These are phyloP conservation scores for Cryomyces antarcticus DNA, from an alignment of 495 filamentous ascomycete genomes.

Conservation along the genomic window DNA sequence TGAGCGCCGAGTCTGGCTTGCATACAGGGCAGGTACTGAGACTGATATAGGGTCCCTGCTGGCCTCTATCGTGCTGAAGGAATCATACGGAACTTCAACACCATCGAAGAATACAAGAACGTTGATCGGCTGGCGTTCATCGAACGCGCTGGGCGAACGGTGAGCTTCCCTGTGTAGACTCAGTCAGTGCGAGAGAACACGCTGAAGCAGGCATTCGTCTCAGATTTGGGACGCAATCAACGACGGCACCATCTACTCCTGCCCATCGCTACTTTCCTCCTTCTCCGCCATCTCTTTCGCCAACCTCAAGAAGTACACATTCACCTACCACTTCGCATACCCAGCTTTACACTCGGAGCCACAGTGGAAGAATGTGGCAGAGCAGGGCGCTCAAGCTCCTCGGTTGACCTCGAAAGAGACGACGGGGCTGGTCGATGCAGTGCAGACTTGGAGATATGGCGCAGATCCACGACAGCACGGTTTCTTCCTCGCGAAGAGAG, in stretches of 20 bases:
- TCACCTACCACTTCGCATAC: constrained; percentile 88
- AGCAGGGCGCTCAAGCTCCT: constrained; percentile 14
- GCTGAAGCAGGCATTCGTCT: constrained; percentile 1
- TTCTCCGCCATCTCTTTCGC: constrained; percentile 86
- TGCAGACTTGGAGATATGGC: constrained; percentile 69
- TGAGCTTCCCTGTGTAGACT: constrained; percentile 19
- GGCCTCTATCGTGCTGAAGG: constrained; percentile 71
- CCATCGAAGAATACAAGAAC: constrained; percentile 76
- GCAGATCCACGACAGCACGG: constrained; percentile 69
- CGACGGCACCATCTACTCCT: constrained; percentile 87
- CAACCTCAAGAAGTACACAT: constrained; percentile 87
- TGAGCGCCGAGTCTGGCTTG: no score
- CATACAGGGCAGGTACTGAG: no score
- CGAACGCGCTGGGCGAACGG: constrained; percentile 51
- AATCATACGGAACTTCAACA: constrained; percentile 89
- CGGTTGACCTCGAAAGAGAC: constrained; percentile 45
- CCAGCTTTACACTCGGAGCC: constrained; percentile 80
- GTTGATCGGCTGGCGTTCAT: constrained; percentile 53
- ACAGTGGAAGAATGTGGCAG: constrained; percentile 36
- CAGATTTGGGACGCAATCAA: constrained; percentile 95
- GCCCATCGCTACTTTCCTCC: constrained; percentile 71
- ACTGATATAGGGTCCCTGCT: constrained; percentile 37
- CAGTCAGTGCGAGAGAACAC: not conserved
- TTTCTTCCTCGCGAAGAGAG: constrained; percentile 76
- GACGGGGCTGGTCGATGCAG: constrained; percentile 48